Percentiles rank a stretch among this genome's conserved stretches.
Conservation (phyloP, 1,284 basidiomycete species). For the Ustilago lituana region DNA sequence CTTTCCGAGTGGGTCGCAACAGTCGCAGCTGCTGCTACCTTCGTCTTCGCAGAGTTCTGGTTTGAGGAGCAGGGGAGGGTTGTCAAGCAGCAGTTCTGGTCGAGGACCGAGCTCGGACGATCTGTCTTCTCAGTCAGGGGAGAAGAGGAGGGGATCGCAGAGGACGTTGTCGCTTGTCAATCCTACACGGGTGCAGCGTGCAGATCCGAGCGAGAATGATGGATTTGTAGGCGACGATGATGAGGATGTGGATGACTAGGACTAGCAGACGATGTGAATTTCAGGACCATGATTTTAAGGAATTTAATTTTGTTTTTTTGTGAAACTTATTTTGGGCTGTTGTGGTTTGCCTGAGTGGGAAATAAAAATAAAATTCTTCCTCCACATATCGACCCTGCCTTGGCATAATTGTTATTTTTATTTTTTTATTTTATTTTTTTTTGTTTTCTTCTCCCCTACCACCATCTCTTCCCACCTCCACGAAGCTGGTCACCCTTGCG, state of each 20-base stretch:
- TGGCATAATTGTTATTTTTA: too few species aligned
- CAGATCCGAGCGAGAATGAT: constrained; percentile 31
- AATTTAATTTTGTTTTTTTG: background rate
- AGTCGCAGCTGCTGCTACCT: background rate
- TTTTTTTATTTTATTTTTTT: constrained; percentile 2
- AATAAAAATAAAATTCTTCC: too few species aligned
- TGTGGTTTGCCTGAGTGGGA: too few species aligned
- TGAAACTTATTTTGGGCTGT: too few species aligned
- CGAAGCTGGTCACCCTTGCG: too few species aligned
- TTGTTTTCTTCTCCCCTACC: background rate
- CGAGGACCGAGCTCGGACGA: constrained; percentile 20
- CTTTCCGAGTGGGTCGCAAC: background rate
- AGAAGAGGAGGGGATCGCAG: background rate
- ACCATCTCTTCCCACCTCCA: background rate
- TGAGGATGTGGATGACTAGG: background rate
- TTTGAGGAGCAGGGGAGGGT: background rate
- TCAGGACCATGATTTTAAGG: constrained; percentile 4
- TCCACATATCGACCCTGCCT: too few species aligned
- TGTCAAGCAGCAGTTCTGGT: constrained; percentile 19
- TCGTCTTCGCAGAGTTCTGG: constrained; percentile 5
- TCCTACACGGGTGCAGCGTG: constrained; percentile 29
- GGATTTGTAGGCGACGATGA: constrained; percentile 34
- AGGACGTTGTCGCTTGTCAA: constrained; percentile 31
- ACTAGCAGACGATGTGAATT: background rate
- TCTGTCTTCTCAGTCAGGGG: background rate